A percentile compares a stretch with the other conserved stretches of the same genome.
Evolutionary conservation across 306 rosid species (phyloP).

Genomic region (Cucurbita argyrosperma): DNA sequence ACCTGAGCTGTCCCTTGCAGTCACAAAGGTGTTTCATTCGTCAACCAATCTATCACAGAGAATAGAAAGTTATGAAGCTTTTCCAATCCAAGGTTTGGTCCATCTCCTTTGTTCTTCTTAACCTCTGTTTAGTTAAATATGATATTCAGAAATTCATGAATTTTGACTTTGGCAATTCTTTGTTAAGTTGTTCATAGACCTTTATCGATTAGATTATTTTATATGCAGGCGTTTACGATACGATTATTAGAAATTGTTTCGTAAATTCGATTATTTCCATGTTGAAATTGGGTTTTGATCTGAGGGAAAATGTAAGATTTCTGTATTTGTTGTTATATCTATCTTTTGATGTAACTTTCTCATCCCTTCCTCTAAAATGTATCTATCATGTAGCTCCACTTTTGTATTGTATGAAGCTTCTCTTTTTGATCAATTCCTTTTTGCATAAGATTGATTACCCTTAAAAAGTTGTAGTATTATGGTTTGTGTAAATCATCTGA

Average conservation of each 20-base stretch:
- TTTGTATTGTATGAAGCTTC: not conserved
- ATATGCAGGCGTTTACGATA: not conserved
- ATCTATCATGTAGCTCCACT: not conserved
- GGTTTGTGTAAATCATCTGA: not conserved
- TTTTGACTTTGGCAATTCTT: conserved; percentile 9
- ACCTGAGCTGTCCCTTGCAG: not conserved
- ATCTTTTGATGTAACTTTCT: not conserved
- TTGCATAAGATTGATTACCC: not conserved
- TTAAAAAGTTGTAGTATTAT: not conserved
- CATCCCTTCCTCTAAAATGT: not conserved
- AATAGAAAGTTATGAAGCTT: not conserved
- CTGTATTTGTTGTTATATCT: not conserved
- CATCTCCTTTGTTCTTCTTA: conserved; percentile 1
- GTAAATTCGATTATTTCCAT: not conserved
- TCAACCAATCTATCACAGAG: not conserved
- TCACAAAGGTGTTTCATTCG: not conserved
- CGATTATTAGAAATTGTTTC: not conserved
- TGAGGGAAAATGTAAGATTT: not conserved
- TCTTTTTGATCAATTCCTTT: not conserved
- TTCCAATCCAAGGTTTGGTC: not conserved
- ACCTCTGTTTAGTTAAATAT: conserved; percentile 4
- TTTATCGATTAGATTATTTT: not conserved
- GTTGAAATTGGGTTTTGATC: not conserved
- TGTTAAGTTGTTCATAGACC: conserved; percentile 16
- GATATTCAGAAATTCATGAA: conserved; percentile 2